These are phyloP conservation scores for Pythium biforme DNA, from an alignment of 352 stramenopile species.

Conservation along the genomic window DNA sequence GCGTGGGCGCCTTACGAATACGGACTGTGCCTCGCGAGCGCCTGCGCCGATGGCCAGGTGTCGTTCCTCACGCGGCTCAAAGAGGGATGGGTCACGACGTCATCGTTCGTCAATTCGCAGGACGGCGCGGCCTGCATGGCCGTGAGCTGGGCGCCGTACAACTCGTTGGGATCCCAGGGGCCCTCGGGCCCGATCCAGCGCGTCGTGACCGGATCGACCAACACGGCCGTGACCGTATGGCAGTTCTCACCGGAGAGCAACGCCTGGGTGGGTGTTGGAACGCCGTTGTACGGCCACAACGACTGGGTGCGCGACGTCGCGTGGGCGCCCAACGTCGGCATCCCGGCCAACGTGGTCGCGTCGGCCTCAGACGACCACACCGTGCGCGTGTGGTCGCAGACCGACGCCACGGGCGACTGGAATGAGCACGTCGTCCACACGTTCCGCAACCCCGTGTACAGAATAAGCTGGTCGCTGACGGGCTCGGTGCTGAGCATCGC, in stretches of 20 bases:
- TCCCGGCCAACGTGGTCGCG: constrained; percentile 77
- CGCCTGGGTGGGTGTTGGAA: constrained; percentile 41
- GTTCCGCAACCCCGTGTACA: constrained; percentile 72
- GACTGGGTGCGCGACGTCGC: constrained; percentile 86
- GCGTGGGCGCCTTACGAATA: constrained; percentile 88
- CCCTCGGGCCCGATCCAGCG: constrained; percentile 62
- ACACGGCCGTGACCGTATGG: constrained; percentile 64
- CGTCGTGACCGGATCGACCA: constrained; percentile 71
- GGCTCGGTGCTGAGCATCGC: constrained; percentile 64
- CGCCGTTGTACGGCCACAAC: constrained; percentile 57
- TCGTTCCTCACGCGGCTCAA: constrained; percentile 81
- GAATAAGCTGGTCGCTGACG: constrained; percentile 83
- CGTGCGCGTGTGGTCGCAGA: constrained; percentile 78
- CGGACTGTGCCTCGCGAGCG: constrained; percentile 73
- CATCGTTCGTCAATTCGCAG: constrained; percentile 72
- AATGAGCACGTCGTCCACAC: constrained; percentile 58
- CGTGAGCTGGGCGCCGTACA: constrained; percentile 87
- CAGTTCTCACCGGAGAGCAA: constrained; percentile 41
- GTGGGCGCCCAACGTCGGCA: constrained; percentile 82
- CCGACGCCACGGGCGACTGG: constrained; percentile 63
- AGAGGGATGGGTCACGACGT: constrained; percentile 79
- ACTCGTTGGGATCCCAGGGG: constrained; percentile 77
- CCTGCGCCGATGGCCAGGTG: constrained; percentile 79
- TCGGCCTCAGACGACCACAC: constrained; percentile 83
- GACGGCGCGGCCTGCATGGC: constrained; percentile 71